These are phyloP conservation scores for Mycena vulgaris DNA, from an alignment of 768 basidiomycete species.

Conservation along the genomic window DNA sequence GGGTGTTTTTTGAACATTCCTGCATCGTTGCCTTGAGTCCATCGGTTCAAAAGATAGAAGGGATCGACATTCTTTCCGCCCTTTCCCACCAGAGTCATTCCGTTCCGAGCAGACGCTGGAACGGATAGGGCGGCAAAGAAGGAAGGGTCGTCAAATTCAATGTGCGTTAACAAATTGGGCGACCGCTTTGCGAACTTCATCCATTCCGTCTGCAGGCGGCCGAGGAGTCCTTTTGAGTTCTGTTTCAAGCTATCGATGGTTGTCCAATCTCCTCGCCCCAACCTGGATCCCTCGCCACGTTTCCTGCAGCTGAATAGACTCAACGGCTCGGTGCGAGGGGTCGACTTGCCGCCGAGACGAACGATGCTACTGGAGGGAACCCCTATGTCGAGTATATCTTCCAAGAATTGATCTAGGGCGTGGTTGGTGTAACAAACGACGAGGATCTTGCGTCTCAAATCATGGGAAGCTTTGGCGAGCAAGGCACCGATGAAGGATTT, in stretches of 20 bases:
- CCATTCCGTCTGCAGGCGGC: slow-evolving; percentile 45
- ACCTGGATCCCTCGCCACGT: slow-evolving; percentile 37
- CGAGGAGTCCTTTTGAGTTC: slow-evolving; percentile 27
- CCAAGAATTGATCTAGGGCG: slow-evolving; percentile 79
- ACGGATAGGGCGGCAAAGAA: slow-evolving; percentile 64
- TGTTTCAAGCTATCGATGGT: slow-evolving; percentile 58
- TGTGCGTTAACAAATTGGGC: slow-evolving; percentile 56
- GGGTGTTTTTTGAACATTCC: slow-evolving; percentile 54
- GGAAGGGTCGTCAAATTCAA: slow-evolving; percentile 67
- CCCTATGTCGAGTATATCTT: slow-evolving; percentile 72
- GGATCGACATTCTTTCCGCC: slow-evolving; percentile 52
- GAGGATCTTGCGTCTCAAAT: slow-evolving; percentile 67
- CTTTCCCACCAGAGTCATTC: slow-evolving; percentile 61
- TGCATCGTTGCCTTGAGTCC: slow-evolving; percentile 62
- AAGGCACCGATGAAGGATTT: slow-evolving; percentile 83
- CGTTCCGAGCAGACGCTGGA: slow-evolving; percentile 57
- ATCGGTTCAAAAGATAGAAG: slow-evolving; percentile 63
- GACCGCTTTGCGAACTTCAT: slow-evolving; percentile 41
- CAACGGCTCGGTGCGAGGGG: slow-evolving; percentile 60
- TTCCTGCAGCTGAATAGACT: slow-evolving; percentile 62
- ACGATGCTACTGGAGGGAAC: slow-evolving; percentile 67
- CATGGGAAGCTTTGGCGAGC: slow-evolving; percentile 72
- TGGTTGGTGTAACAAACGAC: slow-evolving; percentile 85
- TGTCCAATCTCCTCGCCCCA: slow-evolving; percentile 54
- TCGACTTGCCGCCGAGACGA: slow-evolving; percentile 73